These are phyloP conservation scores for Westerdykella sp. DNA, from an alignment of 2,329 filamentous ascomycete genomes.

Conservation along the genomic window DNA sequence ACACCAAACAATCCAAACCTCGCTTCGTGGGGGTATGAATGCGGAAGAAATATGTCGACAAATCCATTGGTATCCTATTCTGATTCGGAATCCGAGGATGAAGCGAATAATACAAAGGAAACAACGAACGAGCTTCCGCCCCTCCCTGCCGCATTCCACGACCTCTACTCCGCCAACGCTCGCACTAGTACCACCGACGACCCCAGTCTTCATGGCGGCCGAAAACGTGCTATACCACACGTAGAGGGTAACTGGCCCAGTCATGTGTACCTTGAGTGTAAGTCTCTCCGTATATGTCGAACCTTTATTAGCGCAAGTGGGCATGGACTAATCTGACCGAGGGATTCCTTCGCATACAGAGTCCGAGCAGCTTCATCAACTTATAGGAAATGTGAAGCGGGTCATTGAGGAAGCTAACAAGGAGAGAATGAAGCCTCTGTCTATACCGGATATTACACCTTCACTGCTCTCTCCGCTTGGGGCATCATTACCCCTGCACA, in stretches of 20 bases:
- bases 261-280: constrained; percentile 91
- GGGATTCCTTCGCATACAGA: constrained; percentile 35
- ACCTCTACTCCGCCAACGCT: constrained; percentile 79
- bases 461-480: constrained; percentile 73
- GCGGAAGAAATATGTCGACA: too few relatives aligned
- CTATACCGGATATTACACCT: constrained; percentile 49
- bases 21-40: background rate
- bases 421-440: constrained; percentile 16
- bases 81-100: constrained; percentile 53
- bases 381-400: constrained; percentile 25
- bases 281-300: constrained; percentile 29
- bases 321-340: constrained; percentile 26
- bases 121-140: constrained; percentile 53
- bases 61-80: constrained; percentile 13
- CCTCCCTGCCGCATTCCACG: constrained; percentile 73
- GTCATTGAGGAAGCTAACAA: constrained; percentile 14
- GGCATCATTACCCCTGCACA: constrained; percentile 73
- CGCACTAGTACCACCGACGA: constrained; percentile 75
- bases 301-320: too few relatives aligned
- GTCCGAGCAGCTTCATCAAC: constrained; percentile 19
- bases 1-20: background rate
- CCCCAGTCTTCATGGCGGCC: constrained; percentile 76
- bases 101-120: constrained; percentile 4
- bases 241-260: constrained; percentile 86
- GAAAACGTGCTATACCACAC: constrained; percentile 76